Base-by-base conservation (phyloP, 345 rosid species). In the Aethionema arabicum region DNA sequence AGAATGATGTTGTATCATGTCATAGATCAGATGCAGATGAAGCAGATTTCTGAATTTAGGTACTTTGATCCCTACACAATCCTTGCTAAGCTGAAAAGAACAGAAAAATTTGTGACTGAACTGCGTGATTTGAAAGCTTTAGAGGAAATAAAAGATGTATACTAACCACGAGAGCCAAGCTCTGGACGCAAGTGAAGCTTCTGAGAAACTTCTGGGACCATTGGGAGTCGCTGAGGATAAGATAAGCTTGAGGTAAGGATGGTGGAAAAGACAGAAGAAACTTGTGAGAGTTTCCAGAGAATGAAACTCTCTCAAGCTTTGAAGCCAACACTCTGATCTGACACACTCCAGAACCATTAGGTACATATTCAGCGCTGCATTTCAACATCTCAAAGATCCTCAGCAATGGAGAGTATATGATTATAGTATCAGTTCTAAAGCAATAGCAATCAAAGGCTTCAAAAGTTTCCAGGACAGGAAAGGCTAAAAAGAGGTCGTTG, bases 101-200 rank as follows among this genome's bases (percentile, higher is more conserved):
- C 51, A 41, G 15, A 49, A 41, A 49, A 29, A 32, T 14, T 9
- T 32, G 57, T 16, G 63, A 31, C 40, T 48, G 40, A 48, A 39
- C 11, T 15, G 10, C 14, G 31, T 39, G 39, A 32, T 12, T n/a
- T 21, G 4, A 49, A 32, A 6, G 35, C 56, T 46, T 56, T 56
- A 32, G 49, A 41, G 14, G 14, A 49, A 58, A 5, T 8, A 15
- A 48, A 57, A 47, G 5, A 47, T 42, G 68, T 63, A 52, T 41
- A 43, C 54, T 50, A 59, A 68, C 72, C 72, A 16, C 65, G 33
- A 66, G 43, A 48, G 15, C 58, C 69, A 65, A 55, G 37, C 62
- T 45, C 55, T 7, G 55, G 0, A 65, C 47, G 39, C 48, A 55
- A 35, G 62, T 35, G 46, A 65, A 65, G 55, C 62, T 45, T 16